phyloP scores from a whole-genome alignment of 352 stramenopile genomes.

The Globisporangium uncinulatum region DNA sequence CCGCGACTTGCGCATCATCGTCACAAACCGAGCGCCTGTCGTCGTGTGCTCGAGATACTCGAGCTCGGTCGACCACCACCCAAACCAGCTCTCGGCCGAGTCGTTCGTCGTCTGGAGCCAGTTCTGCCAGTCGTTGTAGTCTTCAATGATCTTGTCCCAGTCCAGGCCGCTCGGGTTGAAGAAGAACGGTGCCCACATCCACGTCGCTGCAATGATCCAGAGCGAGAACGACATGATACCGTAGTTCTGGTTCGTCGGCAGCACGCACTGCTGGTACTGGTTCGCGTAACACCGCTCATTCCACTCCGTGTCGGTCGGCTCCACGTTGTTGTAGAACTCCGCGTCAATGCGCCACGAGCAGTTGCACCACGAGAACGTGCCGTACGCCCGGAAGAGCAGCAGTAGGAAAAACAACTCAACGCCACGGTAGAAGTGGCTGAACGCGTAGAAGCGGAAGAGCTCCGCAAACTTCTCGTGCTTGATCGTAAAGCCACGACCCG shows the following conservation, averaged over 20 bases:
- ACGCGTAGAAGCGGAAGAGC: constrained; percentile 96
- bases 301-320: constrained; percentile 75
- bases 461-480: constrained; percentile 98
- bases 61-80: constrained; percentile 82
- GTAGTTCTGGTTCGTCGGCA: constrained; percentile 96
- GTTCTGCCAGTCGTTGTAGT: constrained; percentile 93
- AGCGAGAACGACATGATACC: constrained; percentile 97
- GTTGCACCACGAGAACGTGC: constrained; percentile 93
- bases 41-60: constrained; percentile 82
- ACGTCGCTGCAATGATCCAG: constrained; percentile 90
- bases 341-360: constrained; percentile 74
- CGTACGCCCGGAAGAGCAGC: constrained; percentile 80
- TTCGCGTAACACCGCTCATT: constrained; percentile 71
- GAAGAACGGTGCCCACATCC: constrained; percentile 85
- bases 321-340: constrained; percentile 67
- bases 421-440: constrained; percentile 97
- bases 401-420: constrained; percentile 91
- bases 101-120: constrained; percentile 91
- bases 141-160: constrained; percentile 94
- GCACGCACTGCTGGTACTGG: constrained; percentile 87
- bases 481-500: constrained; percentile 98
- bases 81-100: constrained; percentile 82
- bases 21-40: constrained; percentile 48
- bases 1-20: constrained; percentile 72
- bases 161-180: constrained; percentile 98